Percentiles rank a stretch among this genome's conserved stretches.
phyloP scores from a whole-genome alignment of 2,329 filamentous ascomycete genomes.

The Cladophialophora carrionii region DNA sequence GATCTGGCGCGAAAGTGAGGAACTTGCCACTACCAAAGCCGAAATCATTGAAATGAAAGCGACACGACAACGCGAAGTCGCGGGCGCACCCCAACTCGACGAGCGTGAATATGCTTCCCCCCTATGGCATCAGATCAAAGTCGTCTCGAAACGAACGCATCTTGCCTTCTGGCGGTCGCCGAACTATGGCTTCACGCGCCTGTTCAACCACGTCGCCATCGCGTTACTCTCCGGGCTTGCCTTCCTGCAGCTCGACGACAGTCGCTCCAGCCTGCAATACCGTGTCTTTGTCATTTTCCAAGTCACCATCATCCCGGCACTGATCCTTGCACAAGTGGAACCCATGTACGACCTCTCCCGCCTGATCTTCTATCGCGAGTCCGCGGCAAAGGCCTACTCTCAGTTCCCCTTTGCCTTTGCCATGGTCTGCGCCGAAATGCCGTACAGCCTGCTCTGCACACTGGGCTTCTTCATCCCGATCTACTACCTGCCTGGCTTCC shows the following conservation, averaged over 20 bases:
- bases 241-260: conserved; percentile 77
- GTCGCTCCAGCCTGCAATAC: conserved; percentile 76
- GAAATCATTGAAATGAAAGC: conserved; percentile 69
- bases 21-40: conserved; percentile 68
- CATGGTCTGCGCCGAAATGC: conserved; percentile 81
- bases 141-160: conserved; percentile 73
- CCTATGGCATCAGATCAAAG: conserved; percentile 73
- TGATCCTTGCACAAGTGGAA: conserved; percentile 83
- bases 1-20: conserved; percentile 73
- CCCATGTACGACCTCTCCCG: conserved; percentile 80
- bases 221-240: conserved; percentile 77
- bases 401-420: conserved; percentile 75
- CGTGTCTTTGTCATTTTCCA: conserved; percentile 90
- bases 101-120: conserved; percentile 84
- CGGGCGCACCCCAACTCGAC: conserved; percentile 49
- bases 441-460: conserved; percentile 79
- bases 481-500: conserved; percentile 82
- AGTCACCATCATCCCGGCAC: conserved; percentile 75
- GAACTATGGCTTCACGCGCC: conserved; percentile 84
- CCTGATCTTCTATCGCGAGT: conserved; percentile 82
- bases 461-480: conserved; percentile 79
- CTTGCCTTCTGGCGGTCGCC: conserved; percentile 81
- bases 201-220: conserved; percentile 82
- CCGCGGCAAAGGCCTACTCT: conserved; percentile 83
- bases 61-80: conserved; percentile 57